These are phyloP conservation scores for Orbilia quercus DNA, from an alignment of 2,329 filamentous ascomycete genomes.

Conservation along the genomic window DNA sequence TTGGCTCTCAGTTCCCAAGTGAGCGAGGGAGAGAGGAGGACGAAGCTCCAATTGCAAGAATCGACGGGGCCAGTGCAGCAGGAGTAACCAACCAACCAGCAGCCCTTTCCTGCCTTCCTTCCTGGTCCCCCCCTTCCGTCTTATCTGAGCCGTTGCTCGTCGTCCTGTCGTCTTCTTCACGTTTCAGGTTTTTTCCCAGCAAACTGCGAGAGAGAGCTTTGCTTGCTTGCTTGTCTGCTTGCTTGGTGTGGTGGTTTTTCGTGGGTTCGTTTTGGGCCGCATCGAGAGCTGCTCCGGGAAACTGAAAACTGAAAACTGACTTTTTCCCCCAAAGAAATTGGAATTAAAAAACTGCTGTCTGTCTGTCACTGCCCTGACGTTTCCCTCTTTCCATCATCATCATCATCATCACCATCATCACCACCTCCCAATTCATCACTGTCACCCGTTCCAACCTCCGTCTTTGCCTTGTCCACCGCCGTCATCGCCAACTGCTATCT, in stretches of 20 bases:
- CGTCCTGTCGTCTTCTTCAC: conserved; percentile 19
- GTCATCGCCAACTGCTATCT: background rate
- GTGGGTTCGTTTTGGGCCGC: no score
- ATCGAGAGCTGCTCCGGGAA: conserved; percentile 5
- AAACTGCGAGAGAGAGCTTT: no score
- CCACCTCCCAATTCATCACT: conserved; percentile 2
- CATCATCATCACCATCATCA: conserved; percentile 10
- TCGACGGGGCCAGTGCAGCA: no score
- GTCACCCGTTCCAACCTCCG: conserved; percentile 5
- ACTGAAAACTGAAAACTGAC: background rate
- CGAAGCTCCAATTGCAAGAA: no score
- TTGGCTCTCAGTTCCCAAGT: conserved; percentile 11
- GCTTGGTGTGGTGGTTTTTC: no score
- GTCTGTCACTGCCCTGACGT: conserved; percentile 19
- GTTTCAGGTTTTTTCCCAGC: conserved; percentile 42
- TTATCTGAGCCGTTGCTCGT: conserved; percentile 22
- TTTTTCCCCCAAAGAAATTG: background rate
- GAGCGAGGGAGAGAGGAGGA: no score
- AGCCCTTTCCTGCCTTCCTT: background rate
- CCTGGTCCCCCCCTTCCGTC: conserved; percentile 5
- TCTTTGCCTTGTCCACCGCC: conserved; percentile 4
- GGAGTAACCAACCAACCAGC: background rate
- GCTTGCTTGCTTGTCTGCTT: no score
- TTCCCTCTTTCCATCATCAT: conserved; percentile 32
- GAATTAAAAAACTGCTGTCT: conserved; percentile 7